A percentile compares a stretch with the other conserved stretches of the same genome.
These are phyloP conservation scores for Phytophthora pistaciae DNA, from an alignment of 352 stramenopile genomes.

Conservation along the genomic window DNA sequence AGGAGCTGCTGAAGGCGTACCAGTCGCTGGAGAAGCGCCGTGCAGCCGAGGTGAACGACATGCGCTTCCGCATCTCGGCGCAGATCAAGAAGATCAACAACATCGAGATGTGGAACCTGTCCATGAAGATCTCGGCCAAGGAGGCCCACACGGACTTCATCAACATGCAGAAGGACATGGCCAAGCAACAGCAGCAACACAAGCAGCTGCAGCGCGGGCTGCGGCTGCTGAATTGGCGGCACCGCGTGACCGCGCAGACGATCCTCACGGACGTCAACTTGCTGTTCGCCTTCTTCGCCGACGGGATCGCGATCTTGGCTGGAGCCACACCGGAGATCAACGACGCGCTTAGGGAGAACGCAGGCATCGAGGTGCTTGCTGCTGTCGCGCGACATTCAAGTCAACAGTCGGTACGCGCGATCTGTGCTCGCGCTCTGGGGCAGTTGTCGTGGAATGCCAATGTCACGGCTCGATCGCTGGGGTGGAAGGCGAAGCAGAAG, in stretches of 20 bases:
- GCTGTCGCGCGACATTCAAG: conserved; percentile 49
- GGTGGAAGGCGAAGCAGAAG: conserved; percentile 71
- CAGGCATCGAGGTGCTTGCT: conserved; percentile 71
- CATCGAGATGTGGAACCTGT: conserved; percentile 86
- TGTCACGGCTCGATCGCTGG: conserved; percentile 55
- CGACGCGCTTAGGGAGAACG: conserved; percentile 60
- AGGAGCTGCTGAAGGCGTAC: conserved; percentile 71
- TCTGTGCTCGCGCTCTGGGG: conserved; percentile 64
- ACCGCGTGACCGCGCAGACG: conserved; percentile 70
- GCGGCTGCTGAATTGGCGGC: conserved; percentile 73
- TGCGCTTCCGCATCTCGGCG: conserved; percentile 73
- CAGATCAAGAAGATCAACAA: conserved; percentile 80
- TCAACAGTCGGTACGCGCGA: conserved; percentile 46
- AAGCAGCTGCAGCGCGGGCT: conserved; percentile 72
- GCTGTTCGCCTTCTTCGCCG: conserved; percentile 74
- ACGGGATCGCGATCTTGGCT: conserved; percentile 64
- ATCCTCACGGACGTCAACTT: conserved; percentile 75
- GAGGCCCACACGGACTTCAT: conserved; percentile 63
- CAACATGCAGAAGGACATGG: conserved; percentile 54
- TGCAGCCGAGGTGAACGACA: conserved; percentile 80
- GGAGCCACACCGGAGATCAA: conserved; percentile 60
- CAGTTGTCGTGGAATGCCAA: conserved; percentile 79
- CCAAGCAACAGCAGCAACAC: conserved; percentile 55
- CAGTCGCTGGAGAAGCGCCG: conserved; percentile 76
- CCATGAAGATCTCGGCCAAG: conserved; percentile 76